A percentile compares a stretch with the other conserved stretches of the same genome.
Conservation (phyloP, 495 filamentous ascomycete genomes). For the Hypoxylon intermedium region DNA sequence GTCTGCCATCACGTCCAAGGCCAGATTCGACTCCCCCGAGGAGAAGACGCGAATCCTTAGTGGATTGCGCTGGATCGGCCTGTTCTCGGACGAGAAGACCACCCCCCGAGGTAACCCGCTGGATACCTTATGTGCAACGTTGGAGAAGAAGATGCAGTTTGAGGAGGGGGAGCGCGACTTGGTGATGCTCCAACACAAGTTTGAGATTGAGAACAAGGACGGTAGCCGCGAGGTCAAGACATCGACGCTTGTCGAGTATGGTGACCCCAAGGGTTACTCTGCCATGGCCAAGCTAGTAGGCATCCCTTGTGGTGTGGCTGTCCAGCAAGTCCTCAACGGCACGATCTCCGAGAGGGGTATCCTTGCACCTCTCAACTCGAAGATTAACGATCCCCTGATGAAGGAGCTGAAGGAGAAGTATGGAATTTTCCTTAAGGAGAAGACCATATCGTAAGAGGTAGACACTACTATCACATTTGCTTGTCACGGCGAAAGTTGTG, state of each 20-base stretch:
- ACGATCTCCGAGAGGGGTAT: slow-evolving; percentile 79
- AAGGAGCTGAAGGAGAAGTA: slow-evolving; percentile 73
- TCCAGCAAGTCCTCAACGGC: slow-evolving; percentile 84
- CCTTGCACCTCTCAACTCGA: slow-evolving; percentile 77
- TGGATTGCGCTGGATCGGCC: slow-evolving; percentile 84
- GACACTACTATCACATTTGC: not conserved
- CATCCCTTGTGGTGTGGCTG: slow-evolving; percentile 61
- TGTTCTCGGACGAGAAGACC: slow-evolving; percentile 80
- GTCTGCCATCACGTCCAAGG: slow-evolving; percentile 76
- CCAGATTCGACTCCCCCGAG: slow-evolving; percentile 70
- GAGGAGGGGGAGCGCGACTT: slow-evolving; percentile 73
- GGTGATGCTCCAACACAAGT: slow-evolving; percentile 91
- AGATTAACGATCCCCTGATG: slow-evolving; percentile 75
- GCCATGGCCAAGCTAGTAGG: slow-evolving; percentile 90
- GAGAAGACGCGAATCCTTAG: slow-evolving; percentile 77
- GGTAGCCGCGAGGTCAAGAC: slow-evolving; percentile 73
- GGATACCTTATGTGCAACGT: slow-evolving; percentile 86
- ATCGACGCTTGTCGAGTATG: slow-evolving; percentile 85
- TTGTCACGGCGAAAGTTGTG: not conserved
- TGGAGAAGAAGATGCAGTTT: slow-evolving; percentile 93
- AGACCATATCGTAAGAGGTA: slow-evolving; percentile 37
- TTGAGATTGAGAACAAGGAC: slow-evolving; percentile 85
- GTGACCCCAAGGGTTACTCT: slow-evolving; percentile 79
- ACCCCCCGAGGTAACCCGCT: slow-evolving; percentile 80
- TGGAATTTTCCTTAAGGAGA: slow-evolving; percentile 59